Conservation (phyloP, 1,284 basidiomycete genomes). For the Spongispora temasekensis region DNA sequence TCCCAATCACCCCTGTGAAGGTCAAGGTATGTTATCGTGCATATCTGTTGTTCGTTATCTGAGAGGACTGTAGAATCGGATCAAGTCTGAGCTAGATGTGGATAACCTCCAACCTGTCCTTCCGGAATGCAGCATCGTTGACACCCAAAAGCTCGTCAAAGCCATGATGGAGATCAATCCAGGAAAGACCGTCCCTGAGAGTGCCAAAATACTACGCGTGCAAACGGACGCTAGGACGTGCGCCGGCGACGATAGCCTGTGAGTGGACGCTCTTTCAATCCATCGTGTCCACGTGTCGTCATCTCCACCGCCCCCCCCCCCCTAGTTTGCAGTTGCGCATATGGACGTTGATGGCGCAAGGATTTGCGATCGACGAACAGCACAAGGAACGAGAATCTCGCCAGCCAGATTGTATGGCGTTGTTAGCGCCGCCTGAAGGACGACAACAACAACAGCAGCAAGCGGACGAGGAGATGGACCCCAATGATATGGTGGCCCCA, state of each 20-base stretch:
- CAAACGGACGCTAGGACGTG: slow-evolving; percentile 29
- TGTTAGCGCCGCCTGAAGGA: too few species aligned
- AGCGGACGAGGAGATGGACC: slow-evolving; percentile 3
- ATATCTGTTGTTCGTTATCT: background rate
- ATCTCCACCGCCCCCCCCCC: background rate
- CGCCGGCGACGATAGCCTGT: slow-evolving; percentile 38
- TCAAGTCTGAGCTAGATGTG: background rate
- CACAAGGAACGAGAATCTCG: slow-evolving; percentile 18
- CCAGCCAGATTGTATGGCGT: slow-evolving; percentile 12
- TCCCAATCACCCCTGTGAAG: slow-evolving; percentile 6
- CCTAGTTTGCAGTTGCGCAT: slow-evolving; percentile 31
- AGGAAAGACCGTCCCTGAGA: slow-evolving; percentile 26
- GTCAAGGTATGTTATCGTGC: slow-evolving; percentile 5
- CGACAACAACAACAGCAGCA: background rate
- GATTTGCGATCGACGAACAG: slow-evolving; percentile 33
- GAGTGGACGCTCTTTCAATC: slow-evolving; percentile 4
- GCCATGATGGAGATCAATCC: slow-evolving; percentile 28
- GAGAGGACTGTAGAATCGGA: slow-evolving; percentile 10
- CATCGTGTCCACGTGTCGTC: slow-evolving; percentile 29
- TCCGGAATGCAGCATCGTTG: slow-evolving; percentile 21
- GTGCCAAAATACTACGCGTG: slow-evolving; percentile 28
- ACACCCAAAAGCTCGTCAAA: slow-evolving; percentile 28
- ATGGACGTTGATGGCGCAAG: slow-evolving; percentile 37
- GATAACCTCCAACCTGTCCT: background rate
- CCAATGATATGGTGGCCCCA: slow-evolving; percentile 18